Evolutionary conservation across 2,329 filamentous ascomycete species (phyloP).

Genomic region (Macrophomina tecta): DNA sequence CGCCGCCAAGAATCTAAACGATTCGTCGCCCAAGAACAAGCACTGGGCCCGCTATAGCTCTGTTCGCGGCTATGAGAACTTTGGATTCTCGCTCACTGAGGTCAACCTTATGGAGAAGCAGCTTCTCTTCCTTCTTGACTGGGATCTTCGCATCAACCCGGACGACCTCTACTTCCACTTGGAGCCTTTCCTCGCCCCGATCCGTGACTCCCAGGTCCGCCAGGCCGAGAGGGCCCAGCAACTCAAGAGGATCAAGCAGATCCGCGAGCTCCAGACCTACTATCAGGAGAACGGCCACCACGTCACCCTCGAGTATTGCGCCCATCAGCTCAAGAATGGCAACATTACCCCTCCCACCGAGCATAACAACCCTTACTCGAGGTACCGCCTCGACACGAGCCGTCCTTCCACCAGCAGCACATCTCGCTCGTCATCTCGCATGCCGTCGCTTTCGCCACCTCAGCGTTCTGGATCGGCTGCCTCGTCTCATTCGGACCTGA

Average conservation of each 20-base stretch:
- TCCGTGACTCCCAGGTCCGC: slow-evolving; percentile 67
- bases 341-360: slow-evolving; percentile 41
- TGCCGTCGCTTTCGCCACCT: slow-evolving; percentile 56
- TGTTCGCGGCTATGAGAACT: slow-evolving; percentile 73
- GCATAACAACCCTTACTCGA: slow-evolving; percentile 41
- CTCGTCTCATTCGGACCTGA: slow-evolving; percentile 33
- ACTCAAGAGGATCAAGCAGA: slow-evolving; percentile 44
- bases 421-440: slow-evolving; percentile 50
- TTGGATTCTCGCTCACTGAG: slow-evolving; percentile 92
- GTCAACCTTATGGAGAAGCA: slow-evolving; percentile 99
- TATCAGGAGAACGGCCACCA: slow-evolving; percentile 13
- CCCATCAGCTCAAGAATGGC: slow-evolving; percentile 49
- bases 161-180: slow-evolving; percentile 87
- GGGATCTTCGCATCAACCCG: slow-evolving; percentile 86
- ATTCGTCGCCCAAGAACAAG: slow-evolving; percentile 99
- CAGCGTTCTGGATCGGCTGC: slow-evolving; percentile 43
- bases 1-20: slow-evolving; percentile 96
- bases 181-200: slow-evolving; percentile 85
- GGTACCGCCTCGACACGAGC: slow-evolving; percentile 41
- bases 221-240: slow-evolving; percentile 60
- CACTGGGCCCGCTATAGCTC: slow-evolving; percentile 96
- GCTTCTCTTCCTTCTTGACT: slow-evolving; percentile 90
- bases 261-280: slow-evolving; percentile 20
- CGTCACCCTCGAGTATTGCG: slow-evolving; percentile 38
- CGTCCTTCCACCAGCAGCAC: slow-evolving; percentile 38